These are phyloP conservation scores for Colletotrichum limetticola DNA, from an alignment of 2,329 filamentous ascomycete species.

Conservation along the genomic window DNA sequence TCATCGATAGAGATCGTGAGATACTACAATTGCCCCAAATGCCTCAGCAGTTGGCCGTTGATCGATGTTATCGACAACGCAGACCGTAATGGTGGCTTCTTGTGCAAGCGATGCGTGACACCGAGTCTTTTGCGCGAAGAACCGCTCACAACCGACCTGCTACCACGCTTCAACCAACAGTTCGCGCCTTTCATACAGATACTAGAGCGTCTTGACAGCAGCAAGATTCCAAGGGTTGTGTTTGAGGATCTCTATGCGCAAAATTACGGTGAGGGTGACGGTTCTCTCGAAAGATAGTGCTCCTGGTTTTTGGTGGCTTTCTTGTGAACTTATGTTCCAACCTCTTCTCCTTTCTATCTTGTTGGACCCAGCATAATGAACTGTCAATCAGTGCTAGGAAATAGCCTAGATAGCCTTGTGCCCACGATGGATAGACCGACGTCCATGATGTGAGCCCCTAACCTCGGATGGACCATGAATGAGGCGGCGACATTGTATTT, in stretches of 20 bases:
- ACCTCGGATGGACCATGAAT: too few species aligned
- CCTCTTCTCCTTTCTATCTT: too few species aligned
- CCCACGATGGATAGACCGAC: too few species aligned
- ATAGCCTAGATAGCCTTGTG: too few species aligned
- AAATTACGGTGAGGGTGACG: not conserved
- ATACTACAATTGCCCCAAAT: not conserved
- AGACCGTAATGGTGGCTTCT: not conserved
- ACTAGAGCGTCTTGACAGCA: not conserved
- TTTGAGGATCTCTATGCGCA: not conserved
- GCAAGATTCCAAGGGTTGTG: not conserved
- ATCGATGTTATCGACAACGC: not conserved
- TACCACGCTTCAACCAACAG: not conserved
- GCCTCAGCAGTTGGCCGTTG: not conserved
- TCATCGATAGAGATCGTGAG: not conserved
- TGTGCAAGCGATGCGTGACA: not conserved
- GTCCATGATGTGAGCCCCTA: too few species aligned
- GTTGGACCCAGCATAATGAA: too few species aligned
- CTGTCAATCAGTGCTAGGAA: too few species aligned
- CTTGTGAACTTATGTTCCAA: too few species aligned
- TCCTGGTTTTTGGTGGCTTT: not conserved
- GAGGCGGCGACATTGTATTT: too few species aligned
- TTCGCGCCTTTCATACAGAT: not conserved
- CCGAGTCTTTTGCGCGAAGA: not conserved
- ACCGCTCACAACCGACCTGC: not conserved
- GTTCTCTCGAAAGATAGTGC: not conserved